Conservation (phyloP, 352 stramenopile species). For the Phytophthora sojae region DNA sequence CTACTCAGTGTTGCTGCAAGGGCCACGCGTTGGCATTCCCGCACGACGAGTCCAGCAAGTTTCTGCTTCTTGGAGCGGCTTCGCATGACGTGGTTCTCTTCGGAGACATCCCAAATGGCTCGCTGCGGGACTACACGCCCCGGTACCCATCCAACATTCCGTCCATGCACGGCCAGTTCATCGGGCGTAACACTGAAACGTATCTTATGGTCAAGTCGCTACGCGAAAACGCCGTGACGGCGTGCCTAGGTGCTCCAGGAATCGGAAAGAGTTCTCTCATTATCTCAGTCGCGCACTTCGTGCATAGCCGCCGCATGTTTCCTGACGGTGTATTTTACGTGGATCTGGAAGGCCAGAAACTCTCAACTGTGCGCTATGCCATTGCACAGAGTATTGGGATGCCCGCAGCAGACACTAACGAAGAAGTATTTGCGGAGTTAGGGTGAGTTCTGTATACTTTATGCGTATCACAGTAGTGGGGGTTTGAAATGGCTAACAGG, state of each 20-base stretch:
- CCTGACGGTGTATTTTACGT: constrained; percentile 86
- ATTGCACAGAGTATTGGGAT: constrained; percentile 86
- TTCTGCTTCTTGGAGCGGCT: constrained; percentile 62
- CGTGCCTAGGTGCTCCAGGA: constrained; percentile 73
- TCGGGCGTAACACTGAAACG: constrained; percentile 81
- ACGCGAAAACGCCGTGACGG: constrained; percentile 76
- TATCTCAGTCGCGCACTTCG: constrained; percentile 84
- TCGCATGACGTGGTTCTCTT: constrained; percentile 81
- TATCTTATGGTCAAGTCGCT: constrained; percentile 83
- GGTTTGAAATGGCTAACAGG: constrained; percentile 8
- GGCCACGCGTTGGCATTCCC: constrained; percentile 67
- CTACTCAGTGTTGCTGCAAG: constrained; percentile 82
- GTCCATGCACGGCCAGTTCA: constrained; percentile 87
- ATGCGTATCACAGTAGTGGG: neutral
- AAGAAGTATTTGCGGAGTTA: constrained; percentile 83
- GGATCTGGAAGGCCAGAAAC: constrained; percentile 83
- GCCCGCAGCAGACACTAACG: constrained; percentile 72
- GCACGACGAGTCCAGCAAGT: constrained; percentile 88
- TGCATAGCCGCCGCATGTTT: constrained; percentile 81
- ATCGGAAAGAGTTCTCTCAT: constrained; percentile 87
- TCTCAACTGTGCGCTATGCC: constrained; percentile 81
- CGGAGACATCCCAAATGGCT: constrained; percentile 64
- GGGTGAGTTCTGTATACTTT: constrained; percentile 32
- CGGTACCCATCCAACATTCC: constrained; percentile 79
- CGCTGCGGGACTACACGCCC: constrained; percentile 70